A percentile compares a stretch with the other conserved stretches of the same genome.
Evolutionary conservation across 768 basidiomycete genomes (phyloP).

Genomic region (Suillus ampliporus): DNA sequence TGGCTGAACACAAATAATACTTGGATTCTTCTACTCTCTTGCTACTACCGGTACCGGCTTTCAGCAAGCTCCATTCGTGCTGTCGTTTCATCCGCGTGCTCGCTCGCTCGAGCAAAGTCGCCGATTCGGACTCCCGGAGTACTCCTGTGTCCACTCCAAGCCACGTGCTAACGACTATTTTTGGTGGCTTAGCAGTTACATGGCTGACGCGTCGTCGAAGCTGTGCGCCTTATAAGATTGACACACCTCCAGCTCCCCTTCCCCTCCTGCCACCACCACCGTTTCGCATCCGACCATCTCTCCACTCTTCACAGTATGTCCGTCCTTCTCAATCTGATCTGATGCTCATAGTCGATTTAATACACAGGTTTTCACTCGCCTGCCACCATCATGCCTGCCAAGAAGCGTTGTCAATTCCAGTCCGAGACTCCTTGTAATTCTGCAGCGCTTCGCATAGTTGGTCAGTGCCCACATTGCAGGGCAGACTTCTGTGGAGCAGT

Average conservation of each 20-base stretch:
- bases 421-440: constrained; percentile 64
- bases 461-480: constrained; percentile 82
- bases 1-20: neutral
- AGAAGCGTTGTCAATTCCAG: constrained; percentile 86
- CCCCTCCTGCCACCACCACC: constrained; percentile 6
- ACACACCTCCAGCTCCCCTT: constrained; percentile 1
- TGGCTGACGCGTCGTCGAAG: constrained; percentile 39
- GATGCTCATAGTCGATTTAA: neutral
- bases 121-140: constrained; percentile 4
- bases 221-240: constrained; percentile 35
- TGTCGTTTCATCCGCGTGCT: too few species aligned
- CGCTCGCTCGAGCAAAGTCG: neutral
- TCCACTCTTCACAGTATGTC: constrained; percentile 7
- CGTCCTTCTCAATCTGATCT: neutral
- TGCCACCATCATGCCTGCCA: constrained; percentile 65
- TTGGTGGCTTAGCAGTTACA: constrained; percentile 10
- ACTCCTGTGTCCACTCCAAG: neutral
- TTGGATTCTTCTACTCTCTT: neutral
- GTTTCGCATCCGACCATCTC: neutral
- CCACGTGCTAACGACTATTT: constrained; percentile 8
- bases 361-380: constrained; percentile 12
- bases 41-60: neutral
- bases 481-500: constrained; percentile 80
- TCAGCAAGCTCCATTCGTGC: neutral
- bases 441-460: constrained; percentile 83